Conservation (phyloP, 306 rosid genomes). For the Senna tora region DNA sequence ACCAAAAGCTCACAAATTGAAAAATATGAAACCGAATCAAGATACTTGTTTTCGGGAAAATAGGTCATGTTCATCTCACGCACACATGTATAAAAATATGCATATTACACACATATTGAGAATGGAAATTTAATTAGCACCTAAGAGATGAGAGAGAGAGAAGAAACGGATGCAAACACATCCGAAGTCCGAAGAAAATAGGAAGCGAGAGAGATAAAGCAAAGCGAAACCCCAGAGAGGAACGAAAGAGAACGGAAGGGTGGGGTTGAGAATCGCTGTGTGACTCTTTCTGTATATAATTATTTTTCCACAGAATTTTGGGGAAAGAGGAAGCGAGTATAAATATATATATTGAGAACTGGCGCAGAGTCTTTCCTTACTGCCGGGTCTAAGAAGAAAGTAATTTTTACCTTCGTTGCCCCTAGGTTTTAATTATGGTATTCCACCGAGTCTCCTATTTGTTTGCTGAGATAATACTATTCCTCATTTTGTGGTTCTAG, state of each 20-base stretch:
- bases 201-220: conserved; percentile 26
- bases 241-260: conserved; percentile 27
- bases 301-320: conserved; percentile 12
- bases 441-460: not conserved
- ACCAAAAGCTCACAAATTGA: conserved; percentile 5
- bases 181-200: conserved; percentile 46
- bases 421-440: conserved; percentile 7
- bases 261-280: conserved; percentile 51
- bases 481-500: not conserved
- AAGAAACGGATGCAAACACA: conserved; percentile 53
- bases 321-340: conserved; percentile 15
- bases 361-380: conserved; percentile 12
- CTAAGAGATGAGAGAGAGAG: conserved; percentile 61
- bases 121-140: conserved; percentile 39
- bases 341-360: conserved; percentile 27
- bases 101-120: not conserved
- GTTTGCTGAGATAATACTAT: not conserved
- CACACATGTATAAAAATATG: too few species aligned
- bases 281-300: not conserved
- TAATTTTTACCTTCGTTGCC: conserved; percentile 23
- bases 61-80: conserved; percentile 32
- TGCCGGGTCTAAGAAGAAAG: not conserved
- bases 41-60: not conserved
- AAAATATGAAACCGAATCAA: conserved; percentile 26
- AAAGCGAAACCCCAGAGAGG: conserved; percentile 49